Evolutionary conservation across 805 yeast species (phyloP).

Genomic region (Maudiozyma turicensis): DNA sequence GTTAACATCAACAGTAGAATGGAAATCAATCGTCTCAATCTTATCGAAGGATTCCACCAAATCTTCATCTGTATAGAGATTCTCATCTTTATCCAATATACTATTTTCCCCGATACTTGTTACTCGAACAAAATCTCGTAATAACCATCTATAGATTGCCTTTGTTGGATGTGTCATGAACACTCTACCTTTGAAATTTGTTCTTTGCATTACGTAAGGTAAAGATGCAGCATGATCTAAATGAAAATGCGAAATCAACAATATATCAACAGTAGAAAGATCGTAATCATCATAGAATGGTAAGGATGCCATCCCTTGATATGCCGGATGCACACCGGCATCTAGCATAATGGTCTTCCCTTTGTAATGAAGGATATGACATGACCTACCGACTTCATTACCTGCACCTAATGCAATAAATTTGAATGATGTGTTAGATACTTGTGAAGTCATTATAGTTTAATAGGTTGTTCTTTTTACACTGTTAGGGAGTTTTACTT

Average conservation of each 20-base stretch:
- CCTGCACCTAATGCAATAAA: slow-evolving; percentile 97
- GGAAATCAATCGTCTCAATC: slow-evolving; percentile 91
- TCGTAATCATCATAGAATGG: slow-evolving; percentile 97
- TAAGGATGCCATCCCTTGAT: slow-evolving; percentile 76
- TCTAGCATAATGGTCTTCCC: slow-evolving; percentile 95
- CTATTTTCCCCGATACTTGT: slow-evolving; percentile 45
- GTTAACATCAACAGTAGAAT: slow-evolving; percentile 87
- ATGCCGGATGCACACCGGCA: slow-evolving; percentile 97
- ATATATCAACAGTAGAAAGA: slow-evolving; percentile 71
- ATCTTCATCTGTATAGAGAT: slow-evolving; percentile 84
- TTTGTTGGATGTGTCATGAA: slow-evolving; percentile 99
- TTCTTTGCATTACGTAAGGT: slow-evolving; percentile 96
- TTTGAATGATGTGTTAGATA: slow-evolving; percentile 35
- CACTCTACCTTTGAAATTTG: slow-evolving; percentile 88
- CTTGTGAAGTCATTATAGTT: slow-evolving; percentile 6
- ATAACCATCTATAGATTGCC: slow-evolving; percentile 92
- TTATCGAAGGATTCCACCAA: slow-evolving; percentile 75
- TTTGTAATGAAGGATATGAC: slow-evolving; percentile 84
- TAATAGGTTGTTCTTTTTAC: background rate
- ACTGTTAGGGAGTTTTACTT: too few species aligned
- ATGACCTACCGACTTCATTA: slow-evolving; percentile 93
- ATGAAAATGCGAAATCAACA: slow-evolving; percentile 90
- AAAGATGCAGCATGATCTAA: slow-evolving; percentile 96
- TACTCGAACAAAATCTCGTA: slow-evolving; percentile 89
- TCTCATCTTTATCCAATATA: slow-evolving; percentile 32